These are phyloP conservation scores for Xylaria venustula DNA, from an alignment of 495 filamentous ascomycete genomes.

Conservation along the genomic window DNA sequence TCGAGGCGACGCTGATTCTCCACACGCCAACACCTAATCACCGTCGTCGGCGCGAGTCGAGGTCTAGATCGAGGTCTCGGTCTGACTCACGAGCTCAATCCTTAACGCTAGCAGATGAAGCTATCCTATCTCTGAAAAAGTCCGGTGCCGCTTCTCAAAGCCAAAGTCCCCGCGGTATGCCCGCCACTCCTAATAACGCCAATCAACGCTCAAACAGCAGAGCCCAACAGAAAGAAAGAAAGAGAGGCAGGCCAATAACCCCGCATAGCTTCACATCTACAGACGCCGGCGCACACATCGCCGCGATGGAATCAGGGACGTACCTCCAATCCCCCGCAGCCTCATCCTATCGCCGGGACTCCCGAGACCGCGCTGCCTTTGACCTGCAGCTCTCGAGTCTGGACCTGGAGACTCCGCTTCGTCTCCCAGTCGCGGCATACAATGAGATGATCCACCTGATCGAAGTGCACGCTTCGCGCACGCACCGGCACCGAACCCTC, in stretches of 20 bases:
- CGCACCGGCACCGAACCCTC: conserved; percentile 65
- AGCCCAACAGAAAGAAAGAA: background rate
- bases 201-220: background rate
- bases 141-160: conserved; percentile 12
- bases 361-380: conserved; percentile 18
- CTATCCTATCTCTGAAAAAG: conserved; percentile 22
- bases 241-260: conserved; percentile 3
- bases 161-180: conserved; percentile 9
- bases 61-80: conserved; percentile 1
- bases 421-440: conserved; percentile 52
- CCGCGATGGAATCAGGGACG: conserved; percentile 41
- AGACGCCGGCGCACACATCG: conserved; percentile 71
- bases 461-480: conserved; percentile 62
- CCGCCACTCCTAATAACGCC: conserved; percentile 13
- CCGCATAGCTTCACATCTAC: conserved; percentile 58
- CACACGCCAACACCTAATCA: conserved; percentile 21
- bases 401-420: conserved; percentile 17
- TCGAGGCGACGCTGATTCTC: conserved; percentile 65
- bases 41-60: background rate
- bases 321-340: conserved; percentile 38
- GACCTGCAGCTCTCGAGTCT: conserved; percentile 22
- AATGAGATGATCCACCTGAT: conserved; percentile 71
- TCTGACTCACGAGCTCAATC: background rate
- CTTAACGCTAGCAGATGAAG: background rate
- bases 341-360: conserved; percentile 12